Percentiles rank a stretch among this genome's conserved stretches.
Conservation (phyloP, 2,329 filamentous ascomycete species). For the Beauveria caledonica region DNA sequence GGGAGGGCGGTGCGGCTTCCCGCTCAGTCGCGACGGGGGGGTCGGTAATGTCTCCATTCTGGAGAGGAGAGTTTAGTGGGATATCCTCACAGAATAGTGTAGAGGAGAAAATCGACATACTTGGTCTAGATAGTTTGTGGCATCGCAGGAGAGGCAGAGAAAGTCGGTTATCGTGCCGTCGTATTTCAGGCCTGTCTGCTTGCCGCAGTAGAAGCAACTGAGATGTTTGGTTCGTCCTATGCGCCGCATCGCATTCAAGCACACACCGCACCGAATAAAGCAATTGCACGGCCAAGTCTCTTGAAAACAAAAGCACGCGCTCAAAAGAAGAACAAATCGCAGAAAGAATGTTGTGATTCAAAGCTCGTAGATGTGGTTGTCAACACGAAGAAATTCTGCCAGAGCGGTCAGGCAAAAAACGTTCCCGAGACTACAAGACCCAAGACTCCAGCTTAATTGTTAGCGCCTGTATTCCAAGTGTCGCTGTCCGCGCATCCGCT, state of each 20-base stretch:
- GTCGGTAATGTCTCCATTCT: constrained; percentile 87
- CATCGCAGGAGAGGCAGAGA: constrained; percentile 70
- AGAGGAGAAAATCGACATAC: constrained; percentile 35
- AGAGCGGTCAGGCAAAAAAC: constrained; percentile 10
- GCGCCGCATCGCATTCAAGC: constrained; percentile 31
- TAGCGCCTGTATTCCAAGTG: neutral
- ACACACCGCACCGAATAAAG: neutral
- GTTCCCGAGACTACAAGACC: neutral
- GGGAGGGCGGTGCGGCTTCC: constrained; percentile 32
- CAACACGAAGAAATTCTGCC: constrained; percentile 12
- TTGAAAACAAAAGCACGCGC: neutral
- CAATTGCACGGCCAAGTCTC: neutral
- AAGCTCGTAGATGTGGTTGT: neutral
- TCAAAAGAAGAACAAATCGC: neutral
- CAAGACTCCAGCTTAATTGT: neutral
- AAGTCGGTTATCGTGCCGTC: constrained; percentile 56
- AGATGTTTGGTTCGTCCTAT: constrained; percentile 38
- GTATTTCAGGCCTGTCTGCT: constrained; percentile 52
- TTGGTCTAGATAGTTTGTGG: constrained; percentile 82
- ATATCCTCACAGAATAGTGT: neutral
- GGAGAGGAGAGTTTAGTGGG: constrained; percentile 10
- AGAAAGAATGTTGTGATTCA: neutral
- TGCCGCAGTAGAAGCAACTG: constrained; percentile 78
- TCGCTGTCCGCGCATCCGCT: too few relatives aligned
- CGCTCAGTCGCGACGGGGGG: constrained; percentile 55